Percentiles rank a stretch among this genome's conserved stretches.
Evolutionary conservation across 768 basidiomycete genomes (phyloP).

Genomic region (Naganishia vishniacii): DNA sequence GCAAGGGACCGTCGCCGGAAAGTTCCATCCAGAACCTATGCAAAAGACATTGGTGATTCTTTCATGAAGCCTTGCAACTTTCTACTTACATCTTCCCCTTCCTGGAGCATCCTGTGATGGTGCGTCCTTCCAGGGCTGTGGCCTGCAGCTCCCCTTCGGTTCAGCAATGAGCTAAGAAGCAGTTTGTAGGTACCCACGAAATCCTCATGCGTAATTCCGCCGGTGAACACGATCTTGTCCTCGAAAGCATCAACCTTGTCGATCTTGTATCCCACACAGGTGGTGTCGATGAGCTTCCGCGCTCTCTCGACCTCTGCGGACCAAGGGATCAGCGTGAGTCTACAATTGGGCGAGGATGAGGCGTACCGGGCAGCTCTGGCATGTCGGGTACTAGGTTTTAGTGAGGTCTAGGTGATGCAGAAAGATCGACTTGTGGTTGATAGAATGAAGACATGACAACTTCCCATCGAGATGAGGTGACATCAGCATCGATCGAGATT

Average conservation of each 20-base stretch:
- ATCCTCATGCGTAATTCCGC: conserved; percentile 55
- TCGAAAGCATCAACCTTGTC: conserved; percentile 57
- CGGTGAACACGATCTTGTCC: conserved; percentile 61
- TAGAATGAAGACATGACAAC: no score
- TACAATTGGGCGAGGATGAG: background rate
- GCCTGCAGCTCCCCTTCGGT: conserved; percentile 50
- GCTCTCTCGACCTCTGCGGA: conserved; percentile 66
- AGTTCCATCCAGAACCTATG: conserved; percentile 57
- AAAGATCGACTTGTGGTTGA: no score
- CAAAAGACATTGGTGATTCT: background rate
- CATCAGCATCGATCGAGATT: no score
- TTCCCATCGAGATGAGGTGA: no score
- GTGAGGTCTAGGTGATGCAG: no score
- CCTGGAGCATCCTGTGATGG: conserved; percentile 43
- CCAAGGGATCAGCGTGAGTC: background rate
- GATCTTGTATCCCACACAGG: conserved; percentile 58
- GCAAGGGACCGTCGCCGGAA: conserved; percentile 59
- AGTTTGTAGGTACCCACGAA: conserved; percentile 57
- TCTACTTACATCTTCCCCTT: conserved; percentile 49
- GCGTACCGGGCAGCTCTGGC: conserved; percentile 59
- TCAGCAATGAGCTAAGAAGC: background rate
- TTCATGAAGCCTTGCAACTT: background rate
- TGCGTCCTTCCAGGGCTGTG: conserved; percentile 52
- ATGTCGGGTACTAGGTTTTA: conserved; percentile 41
- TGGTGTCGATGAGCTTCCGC: conserved; percentile 55